Evolutionary conservation across 148 eudicot species (phyloP), one percentile per base, ranked within the genome.

Genomic region (Agrostemma githago): DNA sequence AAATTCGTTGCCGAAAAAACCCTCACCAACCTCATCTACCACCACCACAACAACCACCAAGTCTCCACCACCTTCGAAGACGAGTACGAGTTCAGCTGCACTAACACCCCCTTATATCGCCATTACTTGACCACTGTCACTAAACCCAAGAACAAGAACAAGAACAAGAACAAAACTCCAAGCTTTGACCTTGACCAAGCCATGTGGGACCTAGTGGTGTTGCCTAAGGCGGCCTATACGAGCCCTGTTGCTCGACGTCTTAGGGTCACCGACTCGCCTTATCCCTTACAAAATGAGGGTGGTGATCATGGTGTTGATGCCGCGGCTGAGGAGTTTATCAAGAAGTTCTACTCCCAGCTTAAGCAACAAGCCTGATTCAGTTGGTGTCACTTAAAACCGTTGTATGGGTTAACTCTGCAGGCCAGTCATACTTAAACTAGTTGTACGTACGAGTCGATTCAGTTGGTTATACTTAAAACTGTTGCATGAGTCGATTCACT

Each of bases 81-180:
- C 8, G 89, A 92, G 65, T 89, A 85, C 83, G 97, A 88, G 84
- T 92, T 89, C 83, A 92, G 97, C 76, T 92, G 92, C 83, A 88
- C 89, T 59, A 78, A 82, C 84, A 88, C 85, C 53, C 97, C 97
- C 1, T 76, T 79, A 26, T 69, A 74, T 67, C 76, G 68, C 64
- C 42, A 20, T 19, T 81, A 74, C 74, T 72, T 72, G 41, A 79
- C 82, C 68, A 53, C 40, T n/a, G 66, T 63, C 42, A 77, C 16
- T 51, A 51, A 2, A 44, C 17, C 21, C 10, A 68, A 4, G 4
- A 62, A 20, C 56, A 72, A 6, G 8, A 39, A 20, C 53, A 64
- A 1, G 38, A 64, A 2, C 57, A 4, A 73, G 66, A 71, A 2
- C 37, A 59, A 26, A 26, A 26, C 34, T 26, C 34, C 66, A 21